phyloP scores from a whole-genome alignment of 1,139 yeast species.

The Lodderomyces margitis region DNA sequence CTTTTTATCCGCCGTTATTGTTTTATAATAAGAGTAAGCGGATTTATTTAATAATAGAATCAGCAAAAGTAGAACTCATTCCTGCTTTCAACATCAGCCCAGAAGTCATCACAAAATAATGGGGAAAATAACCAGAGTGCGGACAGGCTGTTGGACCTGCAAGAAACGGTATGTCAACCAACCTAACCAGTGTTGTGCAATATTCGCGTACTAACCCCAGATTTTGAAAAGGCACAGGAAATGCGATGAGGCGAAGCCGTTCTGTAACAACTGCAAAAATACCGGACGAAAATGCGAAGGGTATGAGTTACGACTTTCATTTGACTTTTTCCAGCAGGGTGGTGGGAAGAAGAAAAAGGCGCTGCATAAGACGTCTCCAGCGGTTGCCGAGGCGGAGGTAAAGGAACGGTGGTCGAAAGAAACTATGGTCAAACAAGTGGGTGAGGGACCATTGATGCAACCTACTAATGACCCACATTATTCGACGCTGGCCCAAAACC shows the following conservation, averaged over 20 bases:
- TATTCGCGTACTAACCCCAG: slow-evolving; percentile 3
- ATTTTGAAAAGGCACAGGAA: slow-evolving; percentile 32
- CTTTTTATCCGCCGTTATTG: too few species aligned
- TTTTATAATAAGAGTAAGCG: too few species aligned
- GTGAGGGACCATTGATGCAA: neutral
- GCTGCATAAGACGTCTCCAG: neutral
- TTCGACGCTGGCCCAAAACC: too few species aligned
- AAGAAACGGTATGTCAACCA: slow-evolving; percentile 31
- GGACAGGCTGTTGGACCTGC: slow-evolving; percentile 54
- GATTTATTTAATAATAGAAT: too few species aligned
- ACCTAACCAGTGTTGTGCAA: neutral
- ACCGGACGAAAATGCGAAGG: slow-evolving; percentile 49
- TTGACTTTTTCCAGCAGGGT: slow-evolving; percentile 44
- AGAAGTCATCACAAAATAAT: slow-evolving; percentile 14
- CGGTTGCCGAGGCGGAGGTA: too few species aligned
- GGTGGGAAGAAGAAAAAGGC: slow-evolving; percentile 10
- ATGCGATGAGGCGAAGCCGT: slow-evolving; percentile 58
- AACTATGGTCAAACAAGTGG: neutral
- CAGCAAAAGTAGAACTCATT: too few species aligned
- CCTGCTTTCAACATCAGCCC: neutral
- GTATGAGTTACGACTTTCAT: slow-evolving; percentile 43
- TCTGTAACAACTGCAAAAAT: slow-evolving; percentile 49
- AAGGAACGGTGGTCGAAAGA: neutral
- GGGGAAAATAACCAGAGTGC: slow-evolving; percentile 44
- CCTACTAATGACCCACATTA: neutral